phyloP scores from a whole-genome alignment of 2,329 filamentous ascomycete genomes.

The Intubia oerlemansii region DNA sequence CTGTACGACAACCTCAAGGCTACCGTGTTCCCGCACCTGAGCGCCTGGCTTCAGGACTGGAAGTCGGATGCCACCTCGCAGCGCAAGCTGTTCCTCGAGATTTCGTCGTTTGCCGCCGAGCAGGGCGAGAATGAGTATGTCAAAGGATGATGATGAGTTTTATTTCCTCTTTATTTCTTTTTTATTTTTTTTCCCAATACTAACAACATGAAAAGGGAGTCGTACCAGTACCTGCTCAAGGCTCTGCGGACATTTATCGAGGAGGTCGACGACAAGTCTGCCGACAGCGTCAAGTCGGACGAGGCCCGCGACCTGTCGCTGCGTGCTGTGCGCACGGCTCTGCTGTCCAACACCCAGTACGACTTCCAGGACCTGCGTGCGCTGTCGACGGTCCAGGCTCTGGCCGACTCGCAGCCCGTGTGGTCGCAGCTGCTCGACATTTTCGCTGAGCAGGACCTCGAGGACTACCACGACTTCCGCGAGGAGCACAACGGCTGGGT shows the following conservation, averaged over 20 bases:
- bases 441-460: slow-evolving; percentile 81
- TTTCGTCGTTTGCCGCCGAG: slow-evolving; percentile 63
- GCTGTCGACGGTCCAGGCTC: slow-evolving; percentile 65
- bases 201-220: slow-evolving; percentile 20
- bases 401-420: slow-evolving; percentile 63
- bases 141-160: too few relatives aligned
- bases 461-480: slow-evolving; percentile 90
- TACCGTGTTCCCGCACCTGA: slow-evolving; percentile 56
- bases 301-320: slow-evolving; percentile 39
- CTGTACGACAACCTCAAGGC: slow-evolving; percentile 70
- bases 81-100: slow-evolving; percentile 64
- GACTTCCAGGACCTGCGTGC: slow-evolving; percentile 65
- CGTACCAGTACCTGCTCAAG: slow-evolving; percentile 47
- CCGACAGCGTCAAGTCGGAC: slow-evolving; percentile 30
- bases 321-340: slow-evolving; percentile 30
- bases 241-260: slow-evolving; percentile 38
- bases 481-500: slow-evolving; percentile 78
- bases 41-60: slow-evolving; percentile 68
- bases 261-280: slow-evolving; percentile 30
- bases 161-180: too few relatives aligned
- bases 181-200: slow-evolving; percentile 4
- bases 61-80: slow-evolving; percentile 61
- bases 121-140: slow-evolving; percentile 57
- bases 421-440: slow-evolving; percentile 89
- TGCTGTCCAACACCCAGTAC: slow-evolving; percentile 34